Evolutionary conservation across 306 rosid genomes (phyloP).

Genomic region (Cicer yamashitae): DNA sequence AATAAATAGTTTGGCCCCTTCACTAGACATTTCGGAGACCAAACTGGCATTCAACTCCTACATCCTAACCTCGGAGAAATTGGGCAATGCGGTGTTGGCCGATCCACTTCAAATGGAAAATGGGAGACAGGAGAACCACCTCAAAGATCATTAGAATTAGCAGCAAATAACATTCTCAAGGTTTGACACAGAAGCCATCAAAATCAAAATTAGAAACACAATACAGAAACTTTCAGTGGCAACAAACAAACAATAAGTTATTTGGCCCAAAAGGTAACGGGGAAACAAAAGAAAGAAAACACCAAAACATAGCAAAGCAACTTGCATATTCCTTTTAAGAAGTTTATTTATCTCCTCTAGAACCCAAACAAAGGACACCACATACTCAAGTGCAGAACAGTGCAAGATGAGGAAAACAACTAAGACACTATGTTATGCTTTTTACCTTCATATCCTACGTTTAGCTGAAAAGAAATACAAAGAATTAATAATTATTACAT

Average conservation of each 20-base stretch:
- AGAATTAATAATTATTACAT: background rate
- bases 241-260: constrained; percentile 32
- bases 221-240: background rate
- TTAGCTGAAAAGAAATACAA: background rate
- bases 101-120: constrained; percentile 35
- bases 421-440: background rate
- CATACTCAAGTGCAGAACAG: constrained; percentile 30
- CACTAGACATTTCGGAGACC: constrained; percentile 33
- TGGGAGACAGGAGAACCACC: constrained; percentile 41
- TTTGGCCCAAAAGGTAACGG: background rate
- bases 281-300: background rate
- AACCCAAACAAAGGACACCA: constrained; percentile 19
- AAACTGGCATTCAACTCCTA: constrained; percentile 27
- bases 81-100: constrained; percentile 31
- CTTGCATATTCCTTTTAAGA: constrained; percentile 23
- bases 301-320: constrained; percentile 27
- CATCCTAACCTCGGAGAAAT: constrained; percentile 24
- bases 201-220: constrained; percentile 8
- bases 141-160: constrained; percentile 47
- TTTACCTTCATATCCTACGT: constrained; percentile 7
- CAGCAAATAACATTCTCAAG: constrained; percentile 39
- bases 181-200: constrained; percentile 34
- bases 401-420: constrained; percentile 29
- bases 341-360: constrained; percentile 23
- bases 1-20: constrained; percentile 1